phyloP scores from a whole-genome alignment of 176 grass and related monocot species.

The Lolium rigidum region DNA sequence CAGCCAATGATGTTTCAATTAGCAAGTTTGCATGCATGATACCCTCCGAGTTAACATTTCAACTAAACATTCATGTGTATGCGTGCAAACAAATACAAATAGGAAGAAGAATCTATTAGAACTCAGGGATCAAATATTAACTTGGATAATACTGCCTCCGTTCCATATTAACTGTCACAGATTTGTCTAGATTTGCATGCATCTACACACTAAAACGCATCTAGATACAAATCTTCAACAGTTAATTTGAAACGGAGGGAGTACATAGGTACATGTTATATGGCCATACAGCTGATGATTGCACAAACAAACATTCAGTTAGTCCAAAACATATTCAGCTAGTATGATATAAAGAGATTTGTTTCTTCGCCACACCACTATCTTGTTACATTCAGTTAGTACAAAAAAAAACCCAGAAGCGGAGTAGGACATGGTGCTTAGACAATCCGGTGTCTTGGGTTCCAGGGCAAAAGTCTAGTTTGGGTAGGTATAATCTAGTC shows the following conservation, averaged over 20 bases:
- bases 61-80: constrained; percentile 5
- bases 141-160: not conserved
- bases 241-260: too few relatives aligned
- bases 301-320: not conserved
- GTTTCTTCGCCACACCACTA: constrained; percentile 4
- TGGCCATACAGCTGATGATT: not conserved
- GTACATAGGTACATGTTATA: constrained; percentile 3
- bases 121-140: constrained; percentile 13
- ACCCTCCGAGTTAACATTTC: not conserved
- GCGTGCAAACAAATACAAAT: constrained; percentile 6
- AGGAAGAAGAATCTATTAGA: not conserved
- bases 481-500: not conserved
- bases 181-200: too few relatives aligned
- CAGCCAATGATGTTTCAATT: not conserved
- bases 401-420: not conserved
- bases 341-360: not conserved
- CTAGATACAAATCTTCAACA: too few relatives aligned
- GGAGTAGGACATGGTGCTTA: not conserved
- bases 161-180: too few relatives aligned
- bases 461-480: not conserved
- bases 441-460: not conserved
- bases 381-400: not conserved
- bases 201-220: too few relatives aligned
- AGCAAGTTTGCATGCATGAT: not conserved
- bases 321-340: not conserved